Conservation (phyloP, 495 filamentous ascomycete species). For the Penicillium antarcticum region DNA sequence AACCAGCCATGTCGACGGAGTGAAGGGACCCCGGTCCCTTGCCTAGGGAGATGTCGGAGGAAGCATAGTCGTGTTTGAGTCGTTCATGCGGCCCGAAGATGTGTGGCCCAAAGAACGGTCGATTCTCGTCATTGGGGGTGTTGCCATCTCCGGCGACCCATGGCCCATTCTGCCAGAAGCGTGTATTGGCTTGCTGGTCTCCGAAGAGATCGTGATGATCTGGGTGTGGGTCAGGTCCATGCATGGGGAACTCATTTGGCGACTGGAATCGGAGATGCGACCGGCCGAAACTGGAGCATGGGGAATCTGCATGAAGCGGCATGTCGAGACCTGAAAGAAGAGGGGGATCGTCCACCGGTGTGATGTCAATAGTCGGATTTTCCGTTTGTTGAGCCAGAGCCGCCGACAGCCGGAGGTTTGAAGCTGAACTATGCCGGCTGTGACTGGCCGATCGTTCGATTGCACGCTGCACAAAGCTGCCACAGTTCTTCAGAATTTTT, state of each 20-base stretch:
- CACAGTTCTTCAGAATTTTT: conserved; percentile 46
- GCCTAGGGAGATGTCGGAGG: conserved; percentile 45
- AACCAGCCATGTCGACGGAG: conserved; percentile 49
- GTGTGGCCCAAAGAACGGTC: conserved; percentile 47
- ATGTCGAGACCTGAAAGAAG: conserved; percentile 37
- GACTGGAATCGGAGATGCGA: conserved; percentile 47
- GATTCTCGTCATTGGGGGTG: conserved; percentile 47
- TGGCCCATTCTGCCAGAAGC: conserved; percentile 48
- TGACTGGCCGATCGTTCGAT: conserved; percentile 41
- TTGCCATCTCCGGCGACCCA: conserved; percentile 48
- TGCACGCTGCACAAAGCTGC: conserved; percentile 45
- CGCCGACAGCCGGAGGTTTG: conserved; percentile 42
- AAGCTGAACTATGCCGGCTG: conserved; percentile 41
- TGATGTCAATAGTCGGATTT: conserved; percentile 49
- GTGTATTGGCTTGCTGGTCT: conserved; percentile 47
- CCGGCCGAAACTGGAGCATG: conserved; percentile 47
- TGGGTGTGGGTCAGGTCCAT: conserved; percentile 38
- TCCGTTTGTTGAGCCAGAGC: conserved; percentile 45
- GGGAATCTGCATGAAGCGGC: conserved; percentile 45
- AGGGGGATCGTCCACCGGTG: conserved; percentile 42
- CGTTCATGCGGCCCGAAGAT: conserved; percentile 40
- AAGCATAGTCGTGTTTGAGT: conserved; percentile 49
- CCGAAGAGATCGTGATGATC: conserved; percentile 50
- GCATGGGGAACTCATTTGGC: conserved; percentile 42
- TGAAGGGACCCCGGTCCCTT: conserved; percentile 45